A percentile compares a stretch with the other conserved stretches of the same genome.
These are phyloP conservation scores for Sphaerulina populicola DNA, from an alignment of 2,329 filamentous ascomycete genomes.

Conservation along the genomic window DNA sequence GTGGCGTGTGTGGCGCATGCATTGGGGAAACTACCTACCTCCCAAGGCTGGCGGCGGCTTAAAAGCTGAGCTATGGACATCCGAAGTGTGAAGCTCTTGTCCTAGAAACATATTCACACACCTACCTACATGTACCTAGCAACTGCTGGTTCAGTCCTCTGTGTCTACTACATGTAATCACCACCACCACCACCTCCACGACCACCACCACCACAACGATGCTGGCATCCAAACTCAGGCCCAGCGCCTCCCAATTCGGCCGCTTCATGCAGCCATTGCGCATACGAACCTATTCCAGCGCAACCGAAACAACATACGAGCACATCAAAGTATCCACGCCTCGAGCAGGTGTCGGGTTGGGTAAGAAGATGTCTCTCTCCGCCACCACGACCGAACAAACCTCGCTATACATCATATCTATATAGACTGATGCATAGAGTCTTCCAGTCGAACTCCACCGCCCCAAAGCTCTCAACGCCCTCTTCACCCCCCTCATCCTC, in stretches of 20 bases:
- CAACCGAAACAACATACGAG: conserved; percentile 55
- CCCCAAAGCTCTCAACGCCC: conserved; percentile 89
- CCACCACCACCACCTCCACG: background rate
- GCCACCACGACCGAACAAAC: no score
- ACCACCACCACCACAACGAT: conserved; percentile 15
- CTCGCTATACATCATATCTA: background rate
- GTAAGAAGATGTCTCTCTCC: conserved; percentile 41
- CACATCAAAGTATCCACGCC: conserved; percentile 74
- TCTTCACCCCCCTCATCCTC: conserved; percentile 79
- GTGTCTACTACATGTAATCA: background rate
- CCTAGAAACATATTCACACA: background rate
- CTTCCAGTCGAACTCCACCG: conserved; percentile 77
- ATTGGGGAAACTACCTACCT: background rate
- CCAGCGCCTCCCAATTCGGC: conserved; percentile 54
- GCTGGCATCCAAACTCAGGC: conserved; percentile 41
- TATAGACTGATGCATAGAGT: background rate
- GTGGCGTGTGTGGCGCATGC: background rate
- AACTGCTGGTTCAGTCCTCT: background rate
- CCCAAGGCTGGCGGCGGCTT: background rate
- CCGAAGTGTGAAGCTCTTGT: background rate
- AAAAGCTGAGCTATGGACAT: background rate
- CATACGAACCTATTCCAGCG: conserved; percentile 42
- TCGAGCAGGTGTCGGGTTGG: conserved; percentile 80
- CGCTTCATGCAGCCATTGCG: conserved; percentile 50
- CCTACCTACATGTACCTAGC: no score